Evolutionary conservation across 441 rosid genomes (phyloP).

Genomic region (Geranium incanum): DNA sequence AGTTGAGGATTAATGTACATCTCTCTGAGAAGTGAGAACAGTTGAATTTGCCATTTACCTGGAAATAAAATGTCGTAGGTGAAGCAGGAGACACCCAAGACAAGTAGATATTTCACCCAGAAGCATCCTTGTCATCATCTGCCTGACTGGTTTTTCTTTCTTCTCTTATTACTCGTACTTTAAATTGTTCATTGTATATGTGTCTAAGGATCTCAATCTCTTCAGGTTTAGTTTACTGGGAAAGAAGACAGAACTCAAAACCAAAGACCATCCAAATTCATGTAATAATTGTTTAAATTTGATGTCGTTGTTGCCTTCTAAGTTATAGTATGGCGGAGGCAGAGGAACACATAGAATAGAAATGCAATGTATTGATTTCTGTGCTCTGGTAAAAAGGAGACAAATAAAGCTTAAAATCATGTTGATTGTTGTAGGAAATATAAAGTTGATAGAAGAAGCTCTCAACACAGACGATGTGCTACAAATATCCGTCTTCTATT

Average conservation of each 20-base stretch:
- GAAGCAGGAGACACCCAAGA: neutral
- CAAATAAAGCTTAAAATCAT: neutral
- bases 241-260: neutral
- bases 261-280: neutral
- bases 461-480: neutral
- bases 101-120: neutral
- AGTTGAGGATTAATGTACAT: neutral
- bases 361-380: neutral
- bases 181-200: neutral
- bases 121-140: neutral
- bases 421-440: neutral
- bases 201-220: neutral
- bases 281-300: neutral
- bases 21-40: neutral
- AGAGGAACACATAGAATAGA: too few species aligned
- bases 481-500: neutral
- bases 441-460: neutral
- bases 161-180: neutral
- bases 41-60: neutral
- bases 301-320: neutral
- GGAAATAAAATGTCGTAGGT: neutral
- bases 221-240: neutral
- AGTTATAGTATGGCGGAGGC: too few species aligned
- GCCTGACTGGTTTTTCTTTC: neutral
- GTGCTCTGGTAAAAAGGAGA: neutral